Conservation (phyloP, 495 filamentous ascomycete genomes). For the Talaromyces trachyspermus region DNA sequence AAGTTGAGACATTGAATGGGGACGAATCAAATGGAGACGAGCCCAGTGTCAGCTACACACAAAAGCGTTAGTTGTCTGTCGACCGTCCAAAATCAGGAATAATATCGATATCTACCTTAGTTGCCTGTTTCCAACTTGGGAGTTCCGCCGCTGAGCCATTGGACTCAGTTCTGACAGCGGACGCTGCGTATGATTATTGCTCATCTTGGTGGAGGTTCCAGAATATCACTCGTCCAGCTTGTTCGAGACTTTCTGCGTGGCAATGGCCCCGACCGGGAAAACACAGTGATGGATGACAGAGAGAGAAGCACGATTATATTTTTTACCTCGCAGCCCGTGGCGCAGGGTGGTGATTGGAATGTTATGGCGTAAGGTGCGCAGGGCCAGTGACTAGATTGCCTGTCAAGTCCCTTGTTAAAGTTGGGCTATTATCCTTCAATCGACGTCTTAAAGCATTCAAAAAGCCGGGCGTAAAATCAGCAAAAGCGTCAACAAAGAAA, state of each 20-base stretch:
- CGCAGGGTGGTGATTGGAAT: constrained; percentile 4
- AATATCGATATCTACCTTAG: constrained; percentile 44
- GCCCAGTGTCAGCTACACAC: constrained; percentile 13
- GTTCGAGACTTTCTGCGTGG: too few species aligned
- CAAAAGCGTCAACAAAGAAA: too few species aligned
- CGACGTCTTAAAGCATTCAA: too few species aligned
- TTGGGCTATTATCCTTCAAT: constrained; percentile 8
- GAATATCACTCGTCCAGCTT: too few species aligned
- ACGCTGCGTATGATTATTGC: constrained; percentile 34
- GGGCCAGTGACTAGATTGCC: constrained; percentile 7
- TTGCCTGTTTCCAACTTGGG: constrained; percentile 66
- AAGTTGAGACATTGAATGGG: constrained; percentile 56
- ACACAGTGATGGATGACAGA: too few species aligned
- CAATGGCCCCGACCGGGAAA: too few species aligned
- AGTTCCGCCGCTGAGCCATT: constrained; percentile 57
- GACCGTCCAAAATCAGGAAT: too few species aligned
- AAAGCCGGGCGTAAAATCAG: too few species aligned
- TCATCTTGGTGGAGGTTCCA: too few species aligned
- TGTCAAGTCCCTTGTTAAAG: constrained; percentile 5
- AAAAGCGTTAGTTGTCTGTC: constrained; percentile 7
- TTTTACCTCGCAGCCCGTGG: too few species aligned
- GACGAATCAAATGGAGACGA: constrained; percentile 73
- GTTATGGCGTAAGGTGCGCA: constrained; percentile 5
- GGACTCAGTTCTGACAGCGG: constrained; percentile 51
- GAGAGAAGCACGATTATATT: too few species aligned